Percentiles rank a stretch among this genome's conserved stretches.
phyloP scores from a whole-genome alignment of 768 basidiomycete genomes.

The Russula compacta region DNA sequence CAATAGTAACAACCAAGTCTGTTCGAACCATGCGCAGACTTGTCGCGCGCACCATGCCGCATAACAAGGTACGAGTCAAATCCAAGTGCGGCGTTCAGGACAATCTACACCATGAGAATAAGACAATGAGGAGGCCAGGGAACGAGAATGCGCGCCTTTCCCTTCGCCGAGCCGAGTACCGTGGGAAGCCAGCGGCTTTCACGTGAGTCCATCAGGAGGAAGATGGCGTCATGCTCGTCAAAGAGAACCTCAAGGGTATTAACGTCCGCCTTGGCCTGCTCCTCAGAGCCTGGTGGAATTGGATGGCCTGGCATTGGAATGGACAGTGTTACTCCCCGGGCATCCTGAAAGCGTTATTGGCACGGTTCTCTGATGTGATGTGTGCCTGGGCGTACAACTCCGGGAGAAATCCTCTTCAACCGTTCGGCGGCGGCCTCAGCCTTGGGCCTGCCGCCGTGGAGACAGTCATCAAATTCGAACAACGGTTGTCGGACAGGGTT shows the following conservation, averaged over 20 bases:
- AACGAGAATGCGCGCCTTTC: slow-evolving; percentile 46
- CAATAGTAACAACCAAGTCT: slow-evolving; percentile 94
- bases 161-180: slow-evolving; percentile 72
- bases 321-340: slow-evolving; percentile 64
- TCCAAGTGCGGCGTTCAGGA: slow-evolving; percentile 89
- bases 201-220: slow-evolving; percentile 95
- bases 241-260: slow-evolving; percentile 65
- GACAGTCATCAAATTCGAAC: slow-evolving; percentile 90
- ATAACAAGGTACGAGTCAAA: slow-evolving; percentile 97
- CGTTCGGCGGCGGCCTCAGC: slow-evolving; percentile 82
- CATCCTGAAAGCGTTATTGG: slow-evolving; percentile 44
- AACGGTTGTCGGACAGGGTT: slow-evolving; percentile 97
- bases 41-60: slow-evolving; percentile 73
- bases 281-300: slow-evolving; percentile 49
- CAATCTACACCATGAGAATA: slow-evolving; percentile 43
- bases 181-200: slow-evolving; percentile 97
- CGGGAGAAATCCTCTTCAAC: slow-evolving; percentile 85
- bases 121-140: not conserved
- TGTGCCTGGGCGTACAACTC: slow-evolving; percentile 52
- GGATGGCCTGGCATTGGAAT: slow-evolving; percentile 99
- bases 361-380: not conserved
- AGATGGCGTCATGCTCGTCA: slow-evolving; percentile 81
- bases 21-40: slow-evolving; percentile 24
- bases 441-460: slow-evolving; percentile 89
- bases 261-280: slow-evolving; percentile 59